A percentile compares a stretch with the other conserved stretches of the same genome.
Conservation (phyloP, 2,329 filamentous ascomycete species). For the Paraconiothyrium sp. region DNA sequence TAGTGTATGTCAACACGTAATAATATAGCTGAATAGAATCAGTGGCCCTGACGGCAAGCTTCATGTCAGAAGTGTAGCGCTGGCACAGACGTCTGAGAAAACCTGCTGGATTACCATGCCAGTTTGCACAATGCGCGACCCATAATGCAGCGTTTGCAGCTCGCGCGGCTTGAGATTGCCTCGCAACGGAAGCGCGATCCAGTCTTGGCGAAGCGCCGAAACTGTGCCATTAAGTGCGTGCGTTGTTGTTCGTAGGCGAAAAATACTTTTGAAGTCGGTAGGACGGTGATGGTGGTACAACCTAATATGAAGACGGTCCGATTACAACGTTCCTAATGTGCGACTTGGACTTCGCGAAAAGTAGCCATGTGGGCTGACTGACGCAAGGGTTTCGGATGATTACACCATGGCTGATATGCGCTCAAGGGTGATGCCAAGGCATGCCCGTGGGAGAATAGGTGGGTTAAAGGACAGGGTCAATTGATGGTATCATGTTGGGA, state of each 20-base stretch:
- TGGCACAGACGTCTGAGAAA: neutral
- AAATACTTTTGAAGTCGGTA: neutral
- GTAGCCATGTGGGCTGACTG: neutral
- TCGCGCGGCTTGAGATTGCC: neutral
- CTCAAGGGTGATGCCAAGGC: neutral
- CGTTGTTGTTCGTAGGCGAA: neutral
- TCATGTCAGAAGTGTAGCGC: neutral
- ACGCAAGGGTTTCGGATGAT: constrained; percentile 7
- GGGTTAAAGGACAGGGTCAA: constrained; percentile 8
- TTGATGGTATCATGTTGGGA: constrained; percentile 13
- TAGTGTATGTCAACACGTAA: neutral
- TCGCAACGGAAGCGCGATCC: neutral
- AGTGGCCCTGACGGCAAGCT: neutral
- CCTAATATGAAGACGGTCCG: neutral
- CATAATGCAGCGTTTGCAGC: neutral
- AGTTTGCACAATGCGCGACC: neutral
- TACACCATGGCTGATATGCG: neutral
- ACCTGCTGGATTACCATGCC: neutral
- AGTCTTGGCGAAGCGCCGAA: neutral
- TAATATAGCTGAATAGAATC: neutral
- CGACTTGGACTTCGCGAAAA: neutral
- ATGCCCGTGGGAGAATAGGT: neutral
- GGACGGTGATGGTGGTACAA: neutral
- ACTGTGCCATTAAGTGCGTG: neutral
- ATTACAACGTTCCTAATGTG: neutral